Evolutionary conservation across 306 rosid species (phyloP), one percentile per base, ranked within the genome.

Genomic region (Quercus parvula): DNA sequence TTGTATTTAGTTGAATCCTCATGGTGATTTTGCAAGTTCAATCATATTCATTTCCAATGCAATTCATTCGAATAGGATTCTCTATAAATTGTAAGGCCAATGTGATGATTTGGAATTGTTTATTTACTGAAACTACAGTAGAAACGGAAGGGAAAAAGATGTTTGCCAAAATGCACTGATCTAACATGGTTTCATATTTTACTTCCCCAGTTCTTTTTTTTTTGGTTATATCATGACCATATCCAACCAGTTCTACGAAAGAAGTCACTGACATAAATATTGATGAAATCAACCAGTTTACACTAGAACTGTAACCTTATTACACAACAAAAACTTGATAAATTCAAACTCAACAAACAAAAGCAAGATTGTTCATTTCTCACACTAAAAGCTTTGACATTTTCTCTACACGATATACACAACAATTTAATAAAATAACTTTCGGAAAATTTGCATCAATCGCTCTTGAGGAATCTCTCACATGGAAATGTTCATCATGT

Each of bases 401-500:
- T 24, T 24, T 59, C 33, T 24, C 27, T 24, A 10, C 63, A 49
- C 17, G 17, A 49, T 49, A 49, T 49, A 0, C 17, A 35, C 72
- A 33, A 33, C 17, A 33, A 27, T 12, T 74, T 61, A 74, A 66
- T 44, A 61, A 79, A 52, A n/a, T 2, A 68, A 49, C 54, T 56
- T 54, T 33, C 0, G 3, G 12, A 31, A 0, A 81, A 76, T 51
- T 25, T 56, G 69, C 72, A 35, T 10, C 19, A 9, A 33, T 67
- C 27, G 19, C 27, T 25, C 51, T 28, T 18, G 6, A 15, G 68
- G 5, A 5, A 59, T 51, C 30, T 41, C 46, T 86, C 81, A 90
- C 13, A 90, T 88, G 27, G 90, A 90, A 24, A 90, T 81, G 82
- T 80, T 82, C 84, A 90, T 72, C 88, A 88, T 76, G 35, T 87